A percentile compares a stretch with the other conserved stretches of the same genome.
phyloP scores from a whole-genome alignment of 1,139 yeast genomes.

The Meyerozyma athensensis region DNA sequence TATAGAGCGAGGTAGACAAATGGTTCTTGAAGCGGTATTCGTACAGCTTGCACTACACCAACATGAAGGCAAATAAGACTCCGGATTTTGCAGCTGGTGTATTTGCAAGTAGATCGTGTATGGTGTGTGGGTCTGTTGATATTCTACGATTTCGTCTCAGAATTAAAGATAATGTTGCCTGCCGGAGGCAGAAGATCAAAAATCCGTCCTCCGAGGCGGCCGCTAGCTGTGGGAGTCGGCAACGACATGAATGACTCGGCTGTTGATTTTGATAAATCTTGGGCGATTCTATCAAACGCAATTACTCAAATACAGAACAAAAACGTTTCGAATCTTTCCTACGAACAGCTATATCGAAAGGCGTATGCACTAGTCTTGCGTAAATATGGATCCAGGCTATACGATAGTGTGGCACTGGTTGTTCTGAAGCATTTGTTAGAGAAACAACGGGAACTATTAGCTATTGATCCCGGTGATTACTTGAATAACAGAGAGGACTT shows the following conservation, averaged over 20 bases:
- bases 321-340: conserved; percentile 72
- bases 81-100: no score
- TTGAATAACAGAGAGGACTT: conserved; percentile 26
- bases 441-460: conserved; percentile 22
- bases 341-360: conserved; percentile 77
- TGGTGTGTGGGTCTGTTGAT: no score
- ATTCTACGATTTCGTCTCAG: not conserved
- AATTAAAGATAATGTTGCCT: conserved; percentile 27
- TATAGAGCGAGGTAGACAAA: not conserved
- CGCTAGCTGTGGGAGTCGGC: conserved; percentile 24
- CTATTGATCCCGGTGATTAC: conserved; percentile 11
- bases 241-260: conserved; percentile 21
- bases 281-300: conserved; percentile 72
- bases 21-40: no score
- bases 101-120: no score
- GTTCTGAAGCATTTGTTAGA: conserved; percentile 46
- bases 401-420: conserved; percentile 54
- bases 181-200: conserved; percentile 48
- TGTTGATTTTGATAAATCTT: conserved; percentile 63
- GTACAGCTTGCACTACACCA: no score
- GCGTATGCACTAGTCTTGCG: conserved; percentile 77
- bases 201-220: conserved; percentile 71
- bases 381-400: conserved; percentile 66
- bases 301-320: conserved; percentile 70
- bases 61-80: no score